Evolutionary conservation across 1,284 basidiomycete species (phyloP).

Genomic region (Cutaneotrichosporon mucoides): DNA sequence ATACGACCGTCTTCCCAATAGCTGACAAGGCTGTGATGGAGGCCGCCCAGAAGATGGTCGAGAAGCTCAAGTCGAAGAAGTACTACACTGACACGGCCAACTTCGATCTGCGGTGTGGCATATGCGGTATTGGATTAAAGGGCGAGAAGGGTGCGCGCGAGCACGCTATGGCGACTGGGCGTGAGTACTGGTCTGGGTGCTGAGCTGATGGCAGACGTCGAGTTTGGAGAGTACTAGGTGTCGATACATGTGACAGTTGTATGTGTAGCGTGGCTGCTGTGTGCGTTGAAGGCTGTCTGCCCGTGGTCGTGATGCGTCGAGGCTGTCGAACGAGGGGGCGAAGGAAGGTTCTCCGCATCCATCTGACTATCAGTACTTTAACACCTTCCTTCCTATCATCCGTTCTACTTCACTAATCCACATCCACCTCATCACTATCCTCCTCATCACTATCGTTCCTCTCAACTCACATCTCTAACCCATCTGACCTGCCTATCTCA

Average conservation of each 20-base stretch:
- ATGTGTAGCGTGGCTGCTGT: too few relatives aligned
- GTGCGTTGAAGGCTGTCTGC: too few relatives aligned
- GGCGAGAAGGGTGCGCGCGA: slow-evolving; percentile 87
- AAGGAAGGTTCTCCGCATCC: too few relatives aligned
- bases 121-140: slow-evolving; percentile 62
- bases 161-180: slow-evolving; percentile 81
- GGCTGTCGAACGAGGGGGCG: too few relatives aligned
- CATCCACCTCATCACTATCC: not conserved
- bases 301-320: too few relatives aligned
- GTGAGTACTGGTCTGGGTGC: slow-evolving; percentile 49
- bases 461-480: not conserved
- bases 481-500: not conserved
- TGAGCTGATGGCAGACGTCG: slow-evolving; percentile 41
- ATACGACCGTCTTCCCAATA: slow-evolving; percentile 76
- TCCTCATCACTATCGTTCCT: not conserved
- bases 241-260: too few relatives aligned
- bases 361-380: not conserved
- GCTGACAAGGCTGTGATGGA: slow-evolving; percentile 58
- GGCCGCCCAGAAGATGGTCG: slow-evolving; percentile 68
- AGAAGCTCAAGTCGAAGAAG: slow-evolving; percentile 64
- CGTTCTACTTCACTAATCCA: not conserved
- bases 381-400: not conserved
- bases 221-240: slow-evolving; percentile 77
- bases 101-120: slow-evolving; percentile 66
- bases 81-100: slow-evolving; percentile 87